Conservation (phyloP, 176 grass and related monocot genomes). For the Miscanthus lutarioriparius region DNA sequence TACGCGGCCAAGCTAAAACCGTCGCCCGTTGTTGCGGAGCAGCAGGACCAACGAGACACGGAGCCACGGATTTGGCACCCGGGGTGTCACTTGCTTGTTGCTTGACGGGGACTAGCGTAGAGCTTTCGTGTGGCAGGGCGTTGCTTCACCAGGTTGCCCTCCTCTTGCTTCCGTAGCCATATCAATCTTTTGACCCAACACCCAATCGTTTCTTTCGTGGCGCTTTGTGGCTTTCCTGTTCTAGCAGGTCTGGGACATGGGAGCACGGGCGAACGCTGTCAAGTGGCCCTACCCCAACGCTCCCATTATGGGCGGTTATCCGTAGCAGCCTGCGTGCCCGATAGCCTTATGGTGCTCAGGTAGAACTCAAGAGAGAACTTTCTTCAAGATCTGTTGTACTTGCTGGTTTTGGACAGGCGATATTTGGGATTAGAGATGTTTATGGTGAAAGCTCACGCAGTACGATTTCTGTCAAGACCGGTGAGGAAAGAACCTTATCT, state of each 20-base stretch:
- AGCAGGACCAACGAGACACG: not conserved
- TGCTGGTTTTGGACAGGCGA: not conserved
- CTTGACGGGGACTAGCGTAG: not conserved
- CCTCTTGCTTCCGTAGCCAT: conserved; percentile 17
- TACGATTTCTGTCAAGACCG: not conserved
- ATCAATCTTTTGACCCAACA: not conserved
- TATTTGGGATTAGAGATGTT: not conserved
- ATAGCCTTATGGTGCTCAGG: not conserved
- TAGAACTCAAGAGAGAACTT: not conserved
- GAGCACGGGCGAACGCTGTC: not conserved
- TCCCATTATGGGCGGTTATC: not conserved
- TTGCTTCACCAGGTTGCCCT: conserved; percentile 5
- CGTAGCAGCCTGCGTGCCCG: not conserved
- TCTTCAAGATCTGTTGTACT: not conserved
- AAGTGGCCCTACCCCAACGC: not conserved
- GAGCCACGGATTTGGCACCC: not conserved
- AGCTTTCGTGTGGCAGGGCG: conserved; percentile 13
- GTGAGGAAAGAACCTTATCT: not conserved
- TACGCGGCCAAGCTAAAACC: not conserved
- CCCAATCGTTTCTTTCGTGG: conserved; percentile 13
- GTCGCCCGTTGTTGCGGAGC: not conserved
- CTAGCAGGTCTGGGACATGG: not conserved
- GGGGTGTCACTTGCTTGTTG: conserved; percentile 22
- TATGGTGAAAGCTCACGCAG: not conserved
- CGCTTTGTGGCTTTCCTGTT: not conserved